These are phyloP conservation scores for Diplotaxis tenuifolia DNA, from an alignment of 345 rosid genomes.

Conservation along the genomic window DNA sequence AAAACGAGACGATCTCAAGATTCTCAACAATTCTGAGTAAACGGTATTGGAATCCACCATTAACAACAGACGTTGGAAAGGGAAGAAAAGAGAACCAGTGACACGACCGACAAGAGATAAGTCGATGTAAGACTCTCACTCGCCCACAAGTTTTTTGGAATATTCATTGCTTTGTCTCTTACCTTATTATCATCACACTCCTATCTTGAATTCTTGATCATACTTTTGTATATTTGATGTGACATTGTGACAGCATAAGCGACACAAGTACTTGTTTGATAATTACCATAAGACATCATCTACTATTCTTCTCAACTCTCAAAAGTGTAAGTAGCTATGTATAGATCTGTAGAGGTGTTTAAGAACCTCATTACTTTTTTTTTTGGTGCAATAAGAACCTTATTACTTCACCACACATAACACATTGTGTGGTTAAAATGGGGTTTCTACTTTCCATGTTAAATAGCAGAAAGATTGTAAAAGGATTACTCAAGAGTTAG, in stretches of 20 bases:
- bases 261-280: background rate
- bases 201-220: too few species aligned
- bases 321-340: background rate
- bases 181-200: conserved; percentile 1
- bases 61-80: background rate
- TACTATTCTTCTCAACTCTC: background rate
- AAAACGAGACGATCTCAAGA: background rate
- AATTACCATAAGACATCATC: background rate
- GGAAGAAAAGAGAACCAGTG: background rate
- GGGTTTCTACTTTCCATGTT: too few species aligned
- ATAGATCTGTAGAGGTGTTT: background rate
- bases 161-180: conserved; percentile 29
- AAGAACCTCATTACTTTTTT: too few species aligned
- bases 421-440: too few species aligned
- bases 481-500: background rate
- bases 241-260: background rate
- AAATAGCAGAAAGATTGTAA: too few species aligned
- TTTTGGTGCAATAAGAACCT: too few species aligned
- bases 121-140: background rate
- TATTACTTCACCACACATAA: too few species aligned
- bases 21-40: background rate
- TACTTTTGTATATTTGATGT: too few species aligned
- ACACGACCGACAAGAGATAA: background rate
- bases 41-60: background rate
- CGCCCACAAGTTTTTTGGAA: background rate